Conservation (phyloP, 2,329 filamentous ascomycete genomes). For the Harringtonia lauricola region DNA sequence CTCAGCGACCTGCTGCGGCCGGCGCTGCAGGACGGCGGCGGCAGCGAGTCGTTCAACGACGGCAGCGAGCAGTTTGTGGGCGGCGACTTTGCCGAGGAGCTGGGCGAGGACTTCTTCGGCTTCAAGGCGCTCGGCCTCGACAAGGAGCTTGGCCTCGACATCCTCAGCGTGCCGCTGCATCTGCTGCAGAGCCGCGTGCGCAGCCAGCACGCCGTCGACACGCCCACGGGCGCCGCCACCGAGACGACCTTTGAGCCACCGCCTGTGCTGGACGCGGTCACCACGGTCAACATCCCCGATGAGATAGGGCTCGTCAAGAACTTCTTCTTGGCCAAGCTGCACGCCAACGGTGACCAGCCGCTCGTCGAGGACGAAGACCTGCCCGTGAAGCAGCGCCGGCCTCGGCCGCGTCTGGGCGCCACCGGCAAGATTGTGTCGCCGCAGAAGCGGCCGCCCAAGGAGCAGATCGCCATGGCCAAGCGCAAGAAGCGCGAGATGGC, state of each 20-base stretch:
- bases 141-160: conserved; percentile 77
- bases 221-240: conserved; percentile 44
- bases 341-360: conserved; percentile 70
- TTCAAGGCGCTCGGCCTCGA: conserved; percentile 93
- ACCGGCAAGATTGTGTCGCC: conserved; percentile 82
- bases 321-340: conserved; percentile 84
- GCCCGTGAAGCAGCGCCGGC: conserved; percentile 80
- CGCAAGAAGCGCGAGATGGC: conserved; percentile 62
- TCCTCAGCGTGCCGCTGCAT: conserved; percentile 85
- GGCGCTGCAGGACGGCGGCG: conserved; percentile 67
- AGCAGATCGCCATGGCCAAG: conserved; percentile 74
- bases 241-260: conserved; percentile 57
- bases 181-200: conserved; percentile 85
- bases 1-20: conserved; percentile 88
- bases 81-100: conserved; percentile 94
- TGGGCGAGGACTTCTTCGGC: conserved; percentile 97
- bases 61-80: conserved; percentile 94
- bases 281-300: conserved; percentile 60
- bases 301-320: conserved; percentile 83
- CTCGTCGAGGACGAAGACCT: conserved; percentile 92
- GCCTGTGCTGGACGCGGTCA: conserved; percentile 64
- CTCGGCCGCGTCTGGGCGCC: conserved; percentile 49
- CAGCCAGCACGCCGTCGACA: conserved; percentile 71
- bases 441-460: conserved; percentile 70
- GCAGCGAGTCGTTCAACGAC: conserved; percentile 85